Evolutionary conservation across 257 asterid genomes (phyloP).

Genomic region (Jaltomata sinuosa): DNA sequence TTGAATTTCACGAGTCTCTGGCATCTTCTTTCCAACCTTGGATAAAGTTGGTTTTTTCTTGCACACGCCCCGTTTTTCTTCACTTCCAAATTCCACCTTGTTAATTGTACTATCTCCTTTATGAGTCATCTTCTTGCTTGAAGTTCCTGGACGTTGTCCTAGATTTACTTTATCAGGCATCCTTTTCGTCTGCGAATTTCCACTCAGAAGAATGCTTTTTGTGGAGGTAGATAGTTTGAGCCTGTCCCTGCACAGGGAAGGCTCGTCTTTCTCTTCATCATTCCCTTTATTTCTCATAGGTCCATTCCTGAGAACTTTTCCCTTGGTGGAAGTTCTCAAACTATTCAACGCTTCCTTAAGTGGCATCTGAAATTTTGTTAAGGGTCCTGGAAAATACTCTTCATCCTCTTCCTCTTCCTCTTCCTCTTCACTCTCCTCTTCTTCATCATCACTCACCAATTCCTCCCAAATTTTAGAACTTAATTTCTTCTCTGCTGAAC

Average conservation of each 20-base stretch:
- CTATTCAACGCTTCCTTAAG: background rate
- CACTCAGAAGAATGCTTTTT: background rate
- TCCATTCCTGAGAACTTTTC: background rate
- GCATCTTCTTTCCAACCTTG: conserved; percentile 11
- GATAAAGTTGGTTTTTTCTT: conserved; percentile 18
- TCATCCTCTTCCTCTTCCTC: conserved; percentile 9
- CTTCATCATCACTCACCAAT: conserved; percentile 4
- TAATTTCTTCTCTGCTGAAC: conserved; percentile 8
- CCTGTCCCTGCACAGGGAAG: background rate
- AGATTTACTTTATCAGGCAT: background rate
- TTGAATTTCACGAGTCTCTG: conserved; percentile 7
- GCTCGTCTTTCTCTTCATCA: background rate
- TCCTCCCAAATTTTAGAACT: background rate
- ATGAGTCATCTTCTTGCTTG: background rate
- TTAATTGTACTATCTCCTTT: conserved; percentile 7
- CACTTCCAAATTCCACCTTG: conserved; percentile 18
- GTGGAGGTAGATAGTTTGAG: background rate
- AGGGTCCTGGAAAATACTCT: conserved; percentile 8
- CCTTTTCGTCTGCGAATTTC: conserved; percentile 17
- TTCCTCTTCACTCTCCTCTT: conserved; percentile 12
- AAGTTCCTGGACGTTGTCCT: background rate
- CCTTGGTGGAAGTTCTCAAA: background rate
- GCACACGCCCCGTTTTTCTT: conserved; percentile 38
- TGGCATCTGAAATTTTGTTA: conserved; percentile 3
- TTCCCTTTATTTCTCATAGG: background rate